Conservation (phyloP, 2,329 filamentous ascomycete species). For the Thielaviopsis populi region DNA sequence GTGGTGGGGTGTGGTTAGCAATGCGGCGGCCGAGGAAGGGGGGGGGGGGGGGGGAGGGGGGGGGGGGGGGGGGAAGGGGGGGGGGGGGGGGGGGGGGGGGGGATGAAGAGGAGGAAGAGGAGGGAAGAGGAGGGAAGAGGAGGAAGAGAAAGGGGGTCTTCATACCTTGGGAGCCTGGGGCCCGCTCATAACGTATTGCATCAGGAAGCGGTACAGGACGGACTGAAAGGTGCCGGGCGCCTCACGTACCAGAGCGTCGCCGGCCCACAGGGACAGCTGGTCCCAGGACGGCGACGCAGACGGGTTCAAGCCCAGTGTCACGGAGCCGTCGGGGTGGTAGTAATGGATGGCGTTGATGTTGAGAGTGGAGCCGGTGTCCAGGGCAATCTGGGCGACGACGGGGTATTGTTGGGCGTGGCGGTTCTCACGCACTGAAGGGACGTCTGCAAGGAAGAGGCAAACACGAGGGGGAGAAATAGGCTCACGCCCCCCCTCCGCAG, state of each 20-base stretch:
- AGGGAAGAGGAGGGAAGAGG: not conserved
- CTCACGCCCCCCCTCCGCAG: constrained; percentile 7
- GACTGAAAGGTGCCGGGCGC: constrained; percentile 23
- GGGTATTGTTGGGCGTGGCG: not conserved
- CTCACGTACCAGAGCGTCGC: constrained; percentile 26
- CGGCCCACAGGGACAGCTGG: constrained; percentile 27
- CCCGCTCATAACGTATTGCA: constrained; percentile 24
- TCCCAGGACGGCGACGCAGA: constrained; percentile 22
- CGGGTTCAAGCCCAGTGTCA: constrained; percentile 1
- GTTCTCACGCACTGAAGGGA: not conserved
- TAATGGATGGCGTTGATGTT: constrained; percentile 12
- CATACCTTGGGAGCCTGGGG: constrained; percentile 28
- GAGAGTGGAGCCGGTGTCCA: not conserved
- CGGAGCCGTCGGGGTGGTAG: constrained; percentile 5
- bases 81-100: too few relatives aligned
- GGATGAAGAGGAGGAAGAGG: too few relatives aligned
- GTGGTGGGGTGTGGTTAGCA: too few relatives aligned
- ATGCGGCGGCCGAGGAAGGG: not conserved
- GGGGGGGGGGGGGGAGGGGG: not conserved
- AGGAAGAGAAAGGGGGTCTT: not conserved
- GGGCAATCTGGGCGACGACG: not conserved
- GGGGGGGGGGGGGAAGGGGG: too few relatives aligned
- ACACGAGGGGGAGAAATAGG: constrained; percentile 1
- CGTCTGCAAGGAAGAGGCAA: not conserved
- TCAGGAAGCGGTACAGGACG: constrained; percentile 26